Evolutionary conservation across 805 yeast species (phyloP).

Genomic region (Candida sithepensis): DNA sequence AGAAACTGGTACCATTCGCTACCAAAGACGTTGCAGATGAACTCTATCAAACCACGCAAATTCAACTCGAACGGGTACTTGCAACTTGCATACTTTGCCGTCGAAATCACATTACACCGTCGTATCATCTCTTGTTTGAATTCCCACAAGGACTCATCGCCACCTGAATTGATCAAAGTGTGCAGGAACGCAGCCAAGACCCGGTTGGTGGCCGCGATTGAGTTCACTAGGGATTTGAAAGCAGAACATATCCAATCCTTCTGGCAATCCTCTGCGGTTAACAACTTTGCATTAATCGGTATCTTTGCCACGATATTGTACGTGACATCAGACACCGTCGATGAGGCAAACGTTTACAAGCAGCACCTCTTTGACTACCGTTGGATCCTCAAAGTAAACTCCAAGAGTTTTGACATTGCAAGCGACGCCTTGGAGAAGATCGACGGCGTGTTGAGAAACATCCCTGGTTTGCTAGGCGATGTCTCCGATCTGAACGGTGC

Average conservation of each 20-base stretch:
- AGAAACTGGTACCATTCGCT: slow-evolving; percentile 76
- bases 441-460: slow-evolving; percentile 66
- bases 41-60: slow-evolving; percentile 52
- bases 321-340: slow-evolving; percentile 58
- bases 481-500: slow-evolving; percentile 11
- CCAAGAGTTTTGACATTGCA: slow-evolving; percentile 76
- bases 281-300: slow-evolving; percentile 79
- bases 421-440: slow-evolving; percentile 68
- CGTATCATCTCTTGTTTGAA: slow-evolving; percentile 60
- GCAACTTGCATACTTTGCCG: slow-evolving; percentile 82
- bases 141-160: slow-evolving; percentile 30
- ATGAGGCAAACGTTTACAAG: slow-evolving; percentile 61
- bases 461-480: slow-evolving; percentile 59
- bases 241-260: slow-evolving; percentile 83
- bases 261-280: slow-evolving; percentile 83
- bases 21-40: slow-evolving; percentile 64
- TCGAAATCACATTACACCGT: slow-evolving; percentile 83
- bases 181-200: slow-evolving; percentile 86
- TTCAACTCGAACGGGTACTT: slow-evolving; percentile 73
- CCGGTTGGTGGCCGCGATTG: slow-evolving; percentile 76
- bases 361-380: slow-evolving; percentile 73
- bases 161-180: slow-evolving; percentile 54
- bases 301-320: slow-evolving; percentile 81
- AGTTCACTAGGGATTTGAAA: slow-evolving; percentile 68
- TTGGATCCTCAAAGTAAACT: slow-evolving; percentile 68